Base-by-base conservation (phyloP, 208 protist genomes). In the Crithidia mellificae region DNA sequence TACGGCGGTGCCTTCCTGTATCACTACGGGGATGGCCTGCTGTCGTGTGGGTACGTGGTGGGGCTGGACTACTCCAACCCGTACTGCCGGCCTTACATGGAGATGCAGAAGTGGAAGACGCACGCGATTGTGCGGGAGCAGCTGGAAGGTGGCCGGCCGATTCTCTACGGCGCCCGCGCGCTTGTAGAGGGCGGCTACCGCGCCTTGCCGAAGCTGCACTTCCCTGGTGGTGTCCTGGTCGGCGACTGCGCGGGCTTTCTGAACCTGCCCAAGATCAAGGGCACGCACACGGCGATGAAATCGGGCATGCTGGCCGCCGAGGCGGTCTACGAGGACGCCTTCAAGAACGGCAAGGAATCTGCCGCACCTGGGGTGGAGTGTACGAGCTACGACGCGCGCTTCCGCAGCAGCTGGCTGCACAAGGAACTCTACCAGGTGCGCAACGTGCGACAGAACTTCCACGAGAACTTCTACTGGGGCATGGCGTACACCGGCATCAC, bases 231-330 rank as follows among this genome's bases (percentile, higher is more conserved):
- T 54, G 64, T 94, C 32, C 76, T 95, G 5, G 81, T 99, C 46
- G 98, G 98, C 39, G 98, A 98, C 87, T 90, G 90, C 22, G 98
- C 98, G 8, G 98, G 98, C 14, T 99, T 99, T 69, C 74, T 99
- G 22, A 99, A 99, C 74, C 78, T 99, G 27, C 94, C 98, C 24
- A 98, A 99, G 64, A 98, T 99, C 72, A 99, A 99, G 76, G 96
- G 96, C 53, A 98, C 90, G 5, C 98, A 99, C 92, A 99, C 94
- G 2, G 98, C 98, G n/a, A 99, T 99, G 97, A 93, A 96, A 73
- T 88, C 81, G 32, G 88, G 85, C 27, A 91, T 93, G 55, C 80
- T 93, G 5, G 88, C 97, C 6, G 97, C 93, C 5, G 96, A 99
- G 73, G 84, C 91, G 14, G 56, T 94, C 5, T 91, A 80, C 68